A percentile compares a stretch with the other conserved stretches of the same genome.
Conservation (phyloP, 176 grass and related monocot species). For the Aechmea fasciata region DNA sequence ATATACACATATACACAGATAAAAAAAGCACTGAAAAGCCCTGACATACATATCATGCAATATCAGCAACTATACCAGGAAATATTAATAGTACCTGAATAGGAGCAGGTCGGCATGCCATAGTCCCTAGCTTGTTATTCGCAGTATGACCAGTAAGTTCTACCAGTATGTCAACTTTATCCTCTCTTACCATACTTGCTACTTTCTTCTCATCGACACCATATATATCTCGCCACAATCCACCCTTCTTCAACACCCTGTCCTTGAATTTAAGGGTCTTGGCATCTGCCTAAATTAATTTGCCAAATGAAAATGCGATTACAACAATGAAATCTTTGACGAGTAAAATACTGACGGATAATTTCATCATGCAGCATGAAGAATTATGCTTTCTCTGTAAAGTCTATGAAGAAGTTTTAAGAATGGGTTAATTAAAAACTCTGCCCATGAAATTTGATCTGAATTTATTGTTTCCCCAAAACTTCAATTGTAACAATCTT, state of each 20-base stretch:
- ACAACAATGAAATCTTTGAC: background rate
- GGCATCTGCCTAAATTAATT: conserved; percentile 84
- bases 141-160: conserved; percentile 98
- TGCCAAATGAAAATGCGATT: conserved; percentile 9
- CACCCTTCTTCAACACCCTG: conserved; percentile 87
- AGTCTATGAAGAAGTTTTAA: too few species aligned
- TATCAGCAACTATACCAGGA: background rate
- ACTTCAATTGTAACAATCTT: too few species aligned
- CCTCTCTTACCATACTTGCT: conserved; percentile 83
- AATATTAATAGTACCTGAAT: conserved; percentile 56
- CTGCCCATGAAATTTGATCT: too few species aligned
- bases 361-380: conserved; percentile 9
- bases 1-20: too few species aligned
- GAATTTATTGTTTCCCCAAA: too few species aligned
- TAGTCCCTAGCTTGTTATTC: conserved; percentile 91
- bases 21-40: background rate
- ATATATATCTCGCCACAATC: conserved; percentile 94
- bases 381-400: background rate
- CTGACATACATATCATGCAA: background rate
- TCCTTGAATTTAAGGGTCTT: conserved; percentile 95
- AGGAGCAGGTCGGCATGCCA: conserved; percentile 91
- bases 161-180: conserved; percentile 97
- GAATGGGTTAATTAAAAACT: too few species aligned
- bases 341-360: conserved; percentile 9
- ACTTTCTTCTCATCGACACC: conserved; percentile 89